Evolutionary conservation across 2,329 filamentous ascomycete species (phyloP).

Genomic region (Fusarium agapanthi): DNA sequence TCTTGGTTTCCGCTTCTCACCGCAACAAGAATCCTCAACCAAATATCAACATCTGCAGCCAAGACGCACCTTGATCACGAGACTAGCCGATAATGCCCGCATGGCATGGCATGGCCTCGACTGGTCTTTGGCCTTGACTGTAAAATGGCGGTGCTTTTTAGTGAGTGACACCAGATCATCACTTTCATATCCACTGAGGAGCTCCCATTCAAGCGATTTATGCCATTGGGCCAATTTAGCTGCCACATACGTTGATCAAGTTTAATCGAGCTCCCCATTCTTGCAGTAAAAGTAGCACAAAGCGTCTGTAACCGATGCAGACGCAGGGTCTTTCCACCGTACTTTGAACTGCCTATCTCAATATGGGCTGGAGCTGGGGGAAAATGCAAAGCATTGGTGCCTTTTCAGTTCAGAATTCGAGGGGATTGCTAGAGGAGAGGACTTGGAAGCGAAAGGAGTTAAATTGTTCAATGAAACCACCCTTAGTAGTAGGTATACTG

Average conservation of each 20-base stretch:
- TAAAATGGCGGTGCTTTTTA: not conserved
- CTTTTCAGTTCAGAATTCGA: not conserved
- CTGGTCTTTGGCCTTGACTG: not conserved
- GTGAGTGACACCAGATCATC: not conserved
- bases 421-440: no score
- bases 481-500: not conserved
- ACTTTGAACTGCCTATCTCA: not conserved
- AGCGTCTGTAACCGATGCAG: slow-evolving; percentile 12
- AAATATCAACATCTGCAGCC: slow-evolving; percentile 18
- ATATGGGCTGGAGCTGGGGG: no score
- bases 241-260: slow-evolving; percentile 20
- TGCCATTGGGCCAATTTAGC: not conserved
- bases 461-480: not conserved
- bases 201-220: not conserved
- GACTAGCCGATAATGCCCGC: slow-evolving; percentile 15
- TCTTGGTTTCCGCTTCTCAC: slow-evolving; percentile 12
- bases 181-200: not conserved
- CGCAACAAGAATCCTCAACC: slow-evolving; percentile 16
- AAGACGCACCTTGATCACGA: slow-evolving; percentile 17
- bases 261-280: not conserved
- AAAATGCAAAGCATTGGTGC: not conserved
- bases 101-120: slow-evolving; percentile 4
- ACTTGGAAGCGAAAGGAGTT: not conserved
- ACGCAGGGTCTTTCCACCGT: slow-evolving; percentile 4
- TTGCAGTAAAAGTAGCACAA: not conserved